Base-by-base conservation (phyloP, 345 rosid species). In the Tarenaya hassleriana region DNA sequence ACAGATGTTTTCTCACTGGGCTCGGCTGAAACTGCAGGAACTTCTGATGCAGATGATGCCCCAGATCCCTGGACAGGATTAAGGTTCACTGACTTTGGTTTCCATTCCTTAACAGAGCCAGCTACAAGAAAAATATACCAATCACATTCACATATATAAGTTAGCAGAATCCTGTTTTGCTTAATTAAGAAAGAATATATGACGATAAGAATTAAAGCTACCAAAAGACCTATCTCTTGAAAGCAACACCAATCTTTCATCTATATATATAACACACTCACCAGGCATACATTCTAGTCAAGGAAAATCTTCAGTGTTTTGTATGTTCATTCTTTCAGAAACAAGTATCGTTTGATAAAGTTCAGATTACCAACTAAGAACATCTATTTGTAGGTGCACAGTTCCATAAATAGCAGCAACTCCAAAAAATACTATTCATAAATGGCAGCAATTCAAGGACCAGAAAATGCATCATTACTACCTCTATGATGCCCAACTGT, bases 31-130 rank as follows among this genome's bases (percentile, higher is more conserved):
- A 58, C 37, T 40, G 50, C 57, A 64, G 72, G 70, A 37, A 60
- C 52, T 63, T 80, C 84, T 46, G 75, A 49, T 68, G 80, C 65
- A 63, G 71, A 67, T 58, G 68, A 61, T 51, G 62, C 52, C 66
- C 69, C 91, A 62, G 82, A 63, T 14, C 58, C 75, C 61, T 69
- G 86, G 53, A 73, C 58, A 60, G 65, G 64, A 63, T 58, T 74
- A 21, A 75, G 50, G 68, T 58, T 74, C 63, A 78, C 63, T 62
- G 82, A 69, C 81, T 90, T 89, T 7, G 94, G 97, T 60, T 86
- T 89, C 97, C 97, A 89, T 69, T 89, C 97, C 72, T 81, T 89
- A 16, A 56, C 74, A 52, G 75, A 63, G 53, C 84, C 81, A 54
- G 58, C 78, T 73, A 78, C 73, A 66, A 41, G 59, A 69, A 24